A percentile compares a stretch with the other conserved stretches of the same genome.
Evolutionary conservation across 2,329 filamentous ascomycete genomes (phyloP).

Genomic region (Zymoseptoria pseudotritici): DNA sequence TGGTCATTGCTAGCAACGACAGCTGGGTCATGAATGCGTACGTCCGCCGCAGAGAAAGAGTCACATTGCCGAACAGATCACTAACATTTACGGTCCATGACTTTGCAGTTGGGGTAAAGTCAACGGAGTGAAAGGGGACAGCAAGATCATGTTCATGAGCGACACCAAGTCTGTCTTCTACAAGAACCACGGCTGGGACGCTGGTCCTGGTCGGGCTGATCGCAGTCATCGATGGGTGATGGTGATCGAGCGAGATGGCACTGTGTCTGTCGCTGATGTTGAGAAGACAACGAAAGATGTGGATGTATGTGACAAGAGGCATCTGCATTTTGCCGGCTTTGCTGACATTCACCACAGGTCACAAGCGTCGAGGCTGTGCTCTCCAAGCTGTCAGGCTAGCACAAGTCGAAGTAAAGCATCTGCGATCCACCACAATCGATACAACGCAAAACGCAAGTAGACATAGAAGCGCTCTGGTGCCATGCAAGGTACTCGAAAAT

Average conservation of each 20-base stretch:
- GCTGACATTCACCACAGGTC: constrained; percentile 10
- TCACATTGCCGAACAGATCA: neutral
- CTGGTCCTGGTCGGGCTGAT: constrained; percentile 59
- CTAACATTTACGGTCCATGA: constrained; percentile 45
- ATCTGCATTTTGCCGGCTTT: neutral
- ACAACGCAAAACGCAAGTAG: neutral
- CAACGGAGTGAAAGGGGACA: constrained; percentile 66
- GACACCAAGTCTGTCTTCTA: constrained; percentile 68
- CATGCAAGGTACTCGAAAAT: too few species aligned
- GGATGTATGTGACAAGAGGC: constrained; percentile 30
- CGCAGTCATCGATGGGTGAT: constrained; percentile 74
- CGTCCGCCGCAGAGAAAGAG: neutral
- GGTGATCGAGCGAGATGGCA: constrained; percentile 70
- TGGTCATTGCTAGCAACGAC: constrained; percentile 80
- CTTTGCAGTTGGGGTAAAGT: constrained; percentile 59
- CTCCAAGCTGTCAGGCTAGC: constrained; percentile 17
- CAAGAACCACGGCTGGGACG: constrained; percentile 68
- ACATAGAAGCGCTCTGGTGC: too few species aligned
- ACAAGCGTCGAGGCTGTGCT: constrained; percentile 22
- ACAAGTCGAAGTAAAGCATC: neutral
- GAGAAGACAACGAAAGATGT: constrained; percentile 51
- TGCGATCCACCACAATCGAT: neutral
- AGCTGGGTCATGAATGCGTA: constrained; percentile 72
- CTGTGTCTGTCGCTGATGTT: constrained; percentile 71
- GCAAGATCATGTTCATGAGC: constrained; percentile 68